phyloP scores from a whole-genome alignment of 1,284 basidiomycete genomes.

The Fistulina hepatica region DNA sequence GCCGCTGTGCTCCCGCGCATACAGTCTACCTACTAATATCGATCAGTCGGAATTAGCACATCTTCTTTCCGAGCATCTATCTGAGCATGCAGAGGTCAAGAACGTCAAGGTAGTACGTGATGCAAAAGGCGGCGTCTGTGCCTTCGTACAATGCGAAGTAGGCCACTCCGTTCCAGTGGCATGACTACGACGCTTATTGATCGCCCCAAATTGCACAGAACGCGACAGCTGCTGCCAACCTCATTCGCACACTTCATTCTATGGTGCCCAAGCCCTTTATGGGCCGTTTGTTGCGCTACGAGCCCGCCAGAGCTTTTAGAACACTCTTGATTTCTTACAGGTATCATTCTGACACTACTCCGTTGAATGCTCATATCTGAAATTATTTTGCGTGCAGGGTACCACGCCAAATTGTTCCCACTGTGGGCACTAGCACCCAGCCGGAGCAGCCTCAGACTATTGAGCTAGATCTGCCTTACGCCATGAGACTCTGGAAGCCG shows the following conservation, averaged over 20 bases:
- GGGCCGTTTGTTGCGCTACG: conserved; percentile 61
- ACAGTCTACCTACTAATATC: conserved; percentile 59
- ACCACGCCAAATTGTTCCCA: conserved; percentile 32
- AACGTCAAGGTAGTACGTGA: conserved; percentile 67
- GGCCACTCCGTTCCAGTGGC: background rate
- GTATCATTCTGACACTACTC: conserved; percentile 23
- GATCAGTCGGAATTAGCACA: conserved; percentile 49
- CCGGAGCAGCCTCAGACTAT: conserved; percentile 17
- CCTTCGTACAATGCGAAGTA: conserved; percentile 75
- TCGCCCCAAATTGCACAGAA: conserved; percentile 36
- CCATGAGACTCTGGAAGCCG: conserved; percentile 35
- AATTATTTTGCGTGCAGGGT: conserved; percentile 21
- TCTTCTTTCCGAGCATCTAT: conserved; percentile 52
- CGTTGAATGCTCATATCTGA: background rate
- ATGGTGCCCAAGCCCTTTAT: conserved; percentile 48
- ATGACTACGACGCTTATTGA: background rate
- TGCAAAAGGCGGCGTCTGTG: conserved; percentile 62
- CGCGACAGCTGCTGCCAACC: conserved; percentile 40
- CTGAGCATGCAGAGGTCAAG: conserved; percentile 48
- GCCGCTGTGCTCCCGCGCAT: conserved; percentile 4
- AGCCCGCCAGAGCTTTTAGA: conserved; percentile 65
- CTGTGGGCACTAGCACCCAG: conserved; percentile 6
- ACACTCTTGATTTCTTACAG: conserved; percentile 64
- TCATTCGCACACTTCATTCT: conserved; percentile 50
- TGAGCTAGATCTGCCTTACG: conserved; percentile 37